Percentiles rank a stretch among this genome's conserved stretches.
Conservation (phyloP, 805 yeast species). For the Peterozyma xylosa region DNA sequence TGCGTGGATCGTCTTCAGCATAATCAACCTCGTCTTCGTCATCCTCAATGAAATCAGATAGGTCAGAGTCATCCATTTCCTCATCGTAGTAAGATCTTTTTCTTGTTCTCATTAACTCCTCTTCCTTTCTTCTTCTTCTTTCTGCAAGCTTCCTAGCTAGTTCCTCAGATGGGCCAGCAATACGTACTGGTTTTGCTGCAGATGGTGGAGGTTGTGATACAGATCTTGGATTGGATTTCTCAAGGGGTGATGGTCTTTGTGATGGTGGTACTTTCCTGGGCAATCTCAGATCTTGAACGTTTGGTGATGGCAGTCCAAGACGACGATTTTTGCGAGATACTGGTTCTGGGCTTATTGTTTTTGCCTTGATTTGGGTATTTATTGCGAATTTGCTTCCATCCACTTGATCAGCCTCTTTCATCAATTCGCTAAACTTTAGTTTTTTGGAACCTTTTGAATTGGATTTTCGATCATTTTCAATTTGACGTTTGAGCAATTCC, state of each 20-base stretch:
- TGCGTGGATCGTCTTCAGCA: conserved; percentile 56
- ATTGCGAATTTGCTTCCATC: conserved; percentile 40
- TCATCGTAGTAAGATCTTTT: conserved; percentile 10
- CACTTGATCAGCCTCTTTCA: conserved; percentile 59
- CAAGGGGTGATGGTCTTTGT: neutral
- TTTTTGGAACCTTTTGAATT: conserved; percentile 21
- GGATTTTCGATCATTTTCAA: conserved; percentile 1
- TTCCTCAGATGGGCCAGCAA: too few species aligned
- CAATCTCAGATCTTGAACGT: too few species aligned
- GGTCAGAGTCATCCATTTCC: conserved; percentile 33
- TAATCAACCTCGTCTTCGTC: conserved; percentile 38
- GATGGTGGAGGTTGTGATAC: neutral
- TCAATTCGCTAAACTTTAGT: conserved; percentile 56
- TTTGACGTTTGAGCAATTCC: conserved; percentile 1
- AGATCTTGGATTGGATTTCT: neutral
- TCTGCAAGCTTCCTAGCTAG: too few species aligned
- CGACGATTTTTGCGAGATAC: too few species aligned
- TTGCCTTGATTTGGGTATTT: conserved; percentile 24
- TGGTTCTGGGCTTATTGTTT: conserved; percentile 12
- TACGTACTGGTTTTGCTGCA: neutral
- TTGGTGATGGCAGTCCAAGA: neutral
- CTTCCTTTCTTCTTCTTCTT: too few species aligned
- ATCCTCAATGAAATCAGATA: conserved; percentile 37
- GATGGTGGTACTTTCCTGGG: too few species aligned
- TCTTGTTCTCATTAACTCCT: too few species aligned